Percentiles rank a stretch among this genome's conserved stretches.
phyloP scores from a whole-genome alignment of 345 rosid species.

The Noccaea bulbosa region DNA sequence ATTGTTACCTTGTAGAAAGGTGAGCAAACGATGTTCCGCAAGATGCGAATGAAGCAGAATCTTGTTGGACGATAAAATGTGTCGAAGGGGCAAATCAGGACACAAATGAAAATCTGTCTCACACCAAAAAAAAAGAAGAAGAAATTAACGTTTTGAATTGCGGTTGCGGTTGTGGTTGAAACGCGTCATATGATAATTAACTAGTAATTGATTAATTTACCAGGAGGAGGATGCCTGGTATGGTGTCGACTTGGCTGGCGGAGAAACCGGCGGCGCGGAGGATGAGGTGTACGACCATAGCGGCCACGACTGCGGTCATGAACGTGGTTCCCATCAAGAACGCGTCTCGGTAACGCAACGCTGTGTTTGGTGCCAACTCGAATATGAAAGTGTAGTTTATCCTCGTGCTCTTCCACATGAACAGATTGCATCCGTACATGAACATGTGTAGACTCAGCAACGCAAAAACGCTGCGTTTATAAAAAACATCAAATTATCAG shows the following conservation, averaged over 20 bases:
- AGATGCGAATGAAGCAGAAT: slow-evolving; percentile 72
- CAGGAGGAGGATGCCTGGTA: slow-evolving; percentile 82
- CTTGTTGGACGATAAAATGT: slow-evolving; percentile 83
- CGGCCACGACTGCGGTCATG: slow-evolving; percentile 84
- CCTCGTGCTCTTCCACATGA: slow-evolving; percentile 82
- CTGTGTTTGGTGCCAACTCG: slow-evolving; percentile 72
- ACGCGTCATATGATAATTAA: not conserved
- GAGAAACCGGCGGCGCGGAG: slow-evolving; percentile 64
- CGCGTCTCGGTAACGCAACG: slow-evolving; percentile 85
- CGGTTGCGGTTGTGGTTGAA: slow-evolving; percentile 2
- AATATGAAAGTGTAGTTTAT: slow-evolving; percentile 88
- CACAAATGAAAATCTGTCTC: slow-evolving; percentile 58
- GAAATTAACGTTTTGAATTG: slow-evolving; percentile 10
- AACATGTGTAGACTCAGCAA: slow-evolving; percentile 92
- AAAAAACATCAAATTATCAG: not conserved
- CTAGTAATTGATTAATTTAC: slow-evolving; percentile 41
- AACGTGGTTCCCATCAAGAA: slow-evolving; percentile 87
- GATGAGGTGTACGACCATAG: slow-evolving; percentile 85
- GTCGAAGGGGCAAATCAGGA: slow-evolving; percentile 79
- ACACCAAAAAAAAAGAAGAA: not conserved
- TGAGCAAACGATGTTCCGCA: slow-evolving; percentile 82
- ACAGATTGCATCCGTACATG: slow-evolving; percentile 88
- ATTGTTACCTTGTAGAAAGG: slow-evolving; percentile 77
- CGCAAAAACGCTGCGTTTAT: slow-evolving; percentile 71
- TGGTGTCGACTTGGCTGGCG: slow-evolving; percentile 64